Percentiles rank a stretch among this genome's conserved stretches.
Conservation (phyloP, 176 grass and related monocot genomes). For the Triticum turgidum region DNA sequence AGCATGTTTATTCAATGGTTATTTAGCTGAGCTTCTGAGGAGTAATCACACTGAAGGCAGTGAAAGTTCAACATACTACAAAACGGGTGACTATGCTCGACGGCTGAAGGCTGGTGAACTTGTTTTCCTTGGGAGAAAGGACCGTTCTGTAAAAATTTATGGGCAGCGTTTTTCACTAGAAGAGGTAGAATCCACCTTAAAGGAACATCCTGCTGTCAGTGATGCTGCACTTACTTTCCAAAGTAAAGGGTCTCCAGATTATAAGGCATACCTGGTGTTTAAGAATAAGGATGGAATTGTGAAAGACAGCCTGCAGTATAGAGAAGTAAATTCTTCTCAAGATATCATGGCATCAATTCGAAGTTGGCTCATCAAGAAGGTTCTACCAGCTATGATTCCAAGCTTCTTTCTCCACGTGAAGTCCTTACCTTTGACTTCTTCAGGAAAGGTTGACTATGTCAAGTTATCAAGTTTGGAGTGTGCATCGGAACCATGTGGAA, state of each 20-base stretch:
- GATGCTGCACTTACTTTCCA: slow-evolving; percentile 70
- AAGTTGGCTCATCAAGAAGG: slow-evolving; percentile 68
- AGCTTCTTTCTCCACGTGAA: slow-evolving; percentile 48
- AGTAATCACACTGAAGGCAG: slow-evolving; percentile 16
- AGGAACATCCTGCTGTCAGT: slow-evolving; percentile 66
- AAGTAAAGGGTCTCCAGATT: slow-evolving; percentile 34
- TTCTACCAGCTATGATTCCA: slow-evolving; percentile 73
- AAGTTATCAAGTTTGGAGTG: slow-evolving; percentile 53
- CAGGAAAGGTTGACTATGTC: slow-evolving; percentile 81
- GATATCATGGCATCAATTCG: slow-evolving; percentile 53
- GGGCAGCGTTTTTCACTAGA: slow-evolving; percentile 78
- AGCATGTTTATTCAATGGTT: slow-evolving; percentile 79
- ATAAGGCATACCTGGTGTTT: slow-evolving; percentile 73
- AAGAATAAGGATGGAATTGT: slow-evolving; percentile 18
- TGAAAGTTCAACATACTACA: slow-evolving; percentile 40
- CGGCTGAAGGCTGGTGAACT: slow-evolving; percentile 62
- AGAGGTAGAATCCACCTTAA: slow-evolving; percentile 77
- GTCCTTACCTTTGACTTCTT: slow-evolving; percentile 63
- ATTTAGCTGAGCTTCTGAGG: slow-evolving; percentile 37
- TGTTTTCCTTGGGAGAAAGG: slow-evolving; percentile 82
- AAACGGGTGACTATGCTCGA: slow-evolving; percentile 78
- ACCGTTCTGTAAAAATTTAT: slow-evolving; percentile 74
- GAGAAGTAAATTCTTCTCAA: slow-evolving; percentile 28
- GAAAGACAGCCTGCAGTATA: slow-evolving; percentile 2
- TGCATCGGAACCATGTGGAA: slow-evolving; percentile 22